A percentile compares a stretch with the other conserved stretches of the same genome.
Conservation (phyloP, 2,329 filamentous ascomycete genomes). For the Penicillium brevicompactum region DNA sequence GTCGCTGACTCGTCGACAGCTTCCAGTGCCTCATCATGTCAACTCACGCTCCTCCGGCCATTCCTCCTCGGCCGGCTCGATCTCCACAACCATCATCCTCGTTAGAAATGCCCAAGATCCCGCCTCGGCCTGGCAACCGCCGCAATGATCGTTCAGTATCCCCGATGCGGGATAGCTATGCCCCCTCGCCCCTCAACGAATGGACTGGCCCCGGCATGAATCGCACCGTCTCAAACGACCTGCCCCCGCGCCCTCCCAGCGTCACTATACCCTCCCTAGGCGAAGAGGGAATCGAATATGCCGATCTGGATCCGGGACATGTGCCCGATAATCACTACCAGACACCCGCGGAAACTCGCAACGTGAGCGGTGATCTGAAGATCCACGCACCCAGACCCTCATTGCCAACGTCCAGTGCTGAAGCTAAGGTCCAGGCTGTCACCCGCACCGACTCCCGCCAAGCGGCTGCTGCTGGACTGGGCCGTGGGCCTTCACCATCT, state of each 20-base stretch:
- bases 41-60: conserved; percentile 53
- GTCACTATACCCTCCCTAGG: conserved; percentile 83
- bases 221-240: conserved; percentile 38
- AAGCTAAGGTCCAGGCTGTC: conserved; percentile 77
- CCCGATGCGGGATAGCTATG: conserved; percentile 75
- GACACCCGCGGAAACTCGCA: conserved; percentile 73
- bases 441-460: conserved; percentile 89
- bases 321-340: conserved; percentile 45
- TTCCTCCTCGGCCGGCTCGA: conserved; percentile 66
- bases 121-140: conserved; percentile 71
- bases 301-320: conserved; percentile 55
- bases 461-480: conserved; percentile 82
- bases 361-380: conserved; percentile 77
- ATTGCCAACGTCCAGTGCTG: conserved; percentile 76
- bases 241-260: conserved; percentile 66
- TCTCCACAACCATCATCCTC: conserved; percentile 51
- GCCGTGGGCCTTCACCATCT: conserved; percentile 57
- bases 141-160: conserved; percentile 73
- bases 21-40: conserved; percentile 35
- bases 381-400: conserved; percentile 89
- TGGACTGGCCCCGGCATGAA: conserved; percentile 45
- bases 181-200: conserved; percentile 83
- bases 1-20: conserved; percentile 16
- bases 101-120: conserved; percentile 68
- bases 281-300: conserved; percentile 89